Percentiles rank a stretch among this genome's conserved stretches.
These are phyloP conservation scores for Sisymbrium irio DNA, from an alignment of 345 rosid species.

Conservation along the genomic window DNA sequence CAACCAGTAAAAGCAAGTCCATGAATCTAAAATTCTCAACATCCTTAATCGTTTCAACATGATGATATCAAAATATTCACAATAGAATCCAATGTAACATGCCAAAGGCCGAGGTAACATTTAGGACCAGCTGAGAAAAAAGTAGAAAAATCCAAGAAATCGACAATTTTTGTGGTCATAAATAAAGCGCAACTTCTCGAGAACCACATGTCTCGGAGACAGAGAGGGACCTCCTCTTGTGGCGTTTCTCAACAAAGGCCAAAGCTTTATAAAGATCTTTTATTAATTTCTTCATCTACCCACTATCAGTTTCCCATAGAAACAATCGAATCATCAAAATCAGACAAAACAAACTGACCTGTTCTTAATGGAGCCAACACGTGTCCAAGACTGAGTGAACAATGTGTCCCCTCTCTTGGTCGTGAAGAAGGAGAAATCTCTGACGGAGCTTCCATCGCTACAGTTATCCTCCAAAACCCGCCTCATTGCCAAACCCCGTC, in stretches of 20 bases:
- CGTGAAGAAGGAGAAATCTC: constrained; percentile 53
- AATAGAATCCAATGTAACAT: not conserved
- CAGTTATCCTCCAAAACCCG: constrained; percentile 59
- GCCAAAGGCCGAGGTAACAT: constrained; percentile 5
- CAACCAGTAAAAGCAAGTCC: not conserved
- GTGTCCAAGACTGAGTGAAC: constrained; percentile 84
- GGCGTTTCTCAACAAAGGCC: not conserved
- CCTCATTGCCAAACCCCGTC: constrained; percentile 61
- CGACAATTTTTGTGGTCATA: not conserved
- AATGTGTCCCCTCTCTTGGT: constrained; percentile 62
- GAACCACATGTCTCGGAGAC: constrained; percentile 27
- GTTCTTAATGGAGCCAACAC: constrained; percentile 38
- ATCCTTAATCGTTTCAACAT: not conserved
- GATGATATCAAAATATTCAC: not conserved
- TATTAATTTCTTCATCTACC: not conserved
- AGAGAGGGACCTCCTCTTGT: constrained; percentile 18
- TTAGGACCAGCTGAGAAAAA: constrained; percentile 40
- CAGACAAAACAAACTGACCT: constrained; percentile 42
- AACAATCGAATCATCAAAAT: not conserved
- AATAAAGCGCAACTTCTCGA: not conserved
- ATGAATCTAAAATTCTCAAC: not conserved
- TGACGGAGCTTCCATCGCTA: constrained; percentile 35
- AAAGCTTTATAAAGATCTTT: constrained; percentile 1
- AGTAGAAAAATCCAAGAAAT: constrained; percentile 9
- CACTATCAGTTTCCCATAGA: not conserved